Evolutionary conservation across 1,284 basidiomycete genomes (phyloP).

Genomic region (Naganishia liquefaciens): DNA sequence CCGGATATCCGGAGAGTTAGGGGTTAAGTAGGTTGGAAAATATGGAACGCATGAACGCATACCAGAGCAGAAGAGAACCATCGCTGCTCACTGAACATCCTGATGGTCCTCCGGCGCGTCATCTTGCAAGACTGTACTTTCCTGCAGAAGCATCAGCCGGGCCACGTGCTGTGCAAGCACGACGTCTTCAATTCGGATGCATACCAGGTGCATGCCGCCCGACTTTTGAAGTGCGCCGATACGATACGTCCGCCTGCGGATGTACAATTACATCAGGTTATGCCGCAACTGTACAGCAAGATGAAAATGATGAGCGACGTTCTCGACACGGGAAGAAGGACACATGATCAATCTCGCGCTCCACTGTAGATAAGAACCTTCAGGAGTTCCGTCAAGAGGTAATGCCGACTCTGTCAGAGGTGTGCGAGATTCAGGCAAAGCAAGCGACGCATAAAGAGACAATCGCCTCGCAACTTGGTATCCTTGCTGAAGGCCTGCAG

Average conservation of each 20-base stretch:
- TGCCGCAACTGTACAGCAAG: slow-evolving; percentile 2
- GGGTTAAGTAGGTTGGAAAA: no score
- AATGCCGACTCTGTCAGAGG: no score
- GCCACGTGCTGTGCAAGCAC: background rate
- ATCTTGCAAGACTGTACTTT: slow-evolving; percentile 2
- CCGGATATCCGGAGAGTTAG: no score
- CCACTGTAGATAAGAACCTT: no score
- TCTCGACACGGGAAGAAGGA: slow-evolving; percentile 1
- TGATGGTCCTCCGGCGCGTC: background rate
- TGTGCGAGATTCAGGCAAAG: no score
- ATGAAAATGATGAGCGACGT: slow-evolving; percentile 6
- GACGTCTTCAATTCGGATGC: background rate
- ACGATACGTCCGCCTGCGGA: background rate
- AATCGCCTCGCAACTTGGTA: background rate
- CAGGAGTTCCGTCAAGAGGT: no score
- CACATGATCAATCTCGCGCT: background rate
- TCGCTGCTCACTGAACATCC: background rate
- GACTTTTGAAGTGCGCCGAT: no score
- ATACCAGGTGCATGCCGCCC: background rate
- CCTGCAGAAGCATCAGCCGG: slow-evolving; percentile 5
- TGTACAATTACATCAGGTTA: slow-evolving; percentile 9
- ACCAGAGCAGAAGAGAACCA: slow-evolving; percentile 5
- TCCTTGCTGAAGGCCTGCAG: background rate
- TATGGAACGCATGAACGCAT: no score
- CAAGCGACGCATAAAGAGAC: no score